Evolutionary conservation across 2,329 filamentous ascomycete genomes (phyloP).

Genomic region (Basipetospora chlamydospora): DNA sequence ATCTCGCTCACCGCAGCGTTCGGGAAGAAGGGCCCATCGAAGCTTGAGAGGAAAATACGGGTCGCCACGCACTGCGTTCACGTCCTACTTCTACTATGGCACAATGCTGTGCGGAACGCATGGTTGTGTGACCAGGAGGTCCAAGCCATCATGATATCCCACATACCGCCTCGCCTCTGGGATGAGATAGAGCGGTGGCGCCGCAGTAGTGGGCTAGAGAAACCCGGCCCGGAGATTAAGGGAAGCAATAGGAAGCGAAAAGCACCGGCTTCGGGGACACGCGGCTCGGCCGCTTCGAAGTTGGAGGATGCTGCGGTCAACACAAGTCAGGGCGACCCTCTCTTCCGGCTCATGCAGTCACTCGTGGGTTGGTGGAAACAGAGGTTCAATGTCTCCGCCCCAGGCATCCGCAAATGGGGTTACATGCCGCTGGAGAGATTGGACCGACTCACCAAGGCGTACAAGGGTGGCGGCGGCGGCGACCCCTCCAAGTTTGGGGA

Average conservation of each 20-base stretch:
- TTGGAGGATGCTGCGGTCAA: constrained; percentile 59
- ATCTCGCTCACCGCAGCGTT: constrained; percentile 47
- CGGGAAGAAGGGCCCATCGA: constrained; percentile 73
- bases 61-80: constrained; percentile 75
- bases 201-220: constrained; percentile 48
- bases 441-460: constrained; percentile 58
- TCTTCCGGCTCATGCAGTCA: constrained; percentile 60
- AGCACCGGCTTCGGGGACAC: too few relatives aligned
- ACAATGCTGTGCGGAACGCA: constrained; percentile 72
- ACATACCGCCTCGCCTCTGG: constrained; percentile 52
- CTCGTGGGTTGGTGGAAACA: constrained; percentile 83
- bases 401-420: constrained; percentile 75
- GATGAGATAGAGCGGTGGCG: constrained; percentile 63
- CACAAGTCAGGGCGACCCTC: constrained; percentile 68
- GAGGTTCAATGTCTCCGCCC: constrained; percentile 60
- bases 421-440: constrained; percentile 69
- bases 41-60: constrained; percentile 67
- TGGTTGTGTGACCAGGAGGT: constrained; percentile 70
- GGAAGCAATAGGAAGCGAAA: constrained; percentile 24
- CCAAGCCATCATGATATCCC: constrained; percentile 61
- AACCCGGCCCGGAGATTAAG: constrained; percentile 15
- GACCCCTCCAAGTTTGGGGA: constrained; percentile 62
- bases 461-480: constrained; percentile 45
- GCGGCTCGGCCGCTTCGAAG: constrained; percentile 43
- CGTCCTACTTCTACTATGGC: constrained; percentile 75